Conservation (phyloP, 805 yeast species). For the Pichia occidentalis region DNA sequence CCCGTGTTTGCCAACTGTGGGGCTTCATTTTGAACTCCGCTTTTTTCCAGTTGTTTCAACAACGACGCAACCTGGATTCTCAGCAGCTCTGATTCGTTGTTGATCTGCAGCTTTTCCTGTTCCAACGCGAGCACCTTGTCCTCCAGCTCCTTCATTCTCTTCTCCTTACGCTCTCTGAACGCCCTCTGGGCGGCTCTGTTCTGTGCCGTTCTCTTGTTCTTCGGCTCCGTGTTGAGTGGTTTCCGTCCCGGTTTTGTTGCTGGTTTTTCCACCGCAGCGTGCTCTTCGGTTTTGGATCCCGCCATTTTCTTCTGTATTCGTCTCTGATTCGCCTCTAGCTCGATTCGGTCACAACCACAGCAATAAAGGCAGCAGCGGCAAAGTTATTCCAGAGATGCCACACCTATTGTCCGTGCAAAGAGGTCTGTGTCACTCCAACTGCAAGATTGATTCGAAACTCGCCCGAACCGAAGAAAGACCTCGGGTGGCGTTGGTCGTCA, state of each 20-base stretch:
- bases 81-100: slow-evolving; percentile 66
- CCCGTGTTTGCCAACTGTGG: slow-evolving; percentile 3
- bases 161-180: slow-evolving; percentile 87
- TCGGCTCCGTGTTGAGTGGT: slow-evolving; percentile 65
- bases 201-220: slow-evolving; percentile 88
- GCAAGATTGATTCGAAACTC: too few species aligned
- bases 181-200: slow-evolving; percentile 99
- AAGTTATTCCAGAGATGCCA: too few species aligned
- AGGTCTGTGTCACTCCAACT: too few species aligned
- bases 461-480: too few species aligned
- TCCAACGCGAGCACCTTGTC: slow-evolving; percentile 69
- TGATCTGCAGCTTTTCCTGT: slow-evolving; percentile 58
- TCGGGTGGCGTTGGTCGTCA: too few species aligned
- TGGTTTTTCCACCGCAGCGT: slow-evolving; percentile 11
- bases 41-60: slow-evolving; percentile 50
- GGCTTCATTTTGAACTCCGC: background rate
- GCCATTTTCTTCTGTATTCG: slow-evolving; percentile 4
- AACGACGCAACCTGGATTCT: slow-evolving; percentile 70
- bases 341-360: too few species aligned
- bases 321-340: too few species aligned
- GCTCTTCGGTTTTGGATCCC: slow-evolving; percentile 6
- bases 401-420: too few species aligned
- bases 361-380: too few species aligned
- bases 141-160: slow-evolving; percentile 78
- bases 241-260: slow-evolving; percentile 68